These are phyloP conservation scores for Macrolepiota dolichaula DNA, from an alignment of 768 basidiomycete species.

Conservation along the genomic window DNA sequence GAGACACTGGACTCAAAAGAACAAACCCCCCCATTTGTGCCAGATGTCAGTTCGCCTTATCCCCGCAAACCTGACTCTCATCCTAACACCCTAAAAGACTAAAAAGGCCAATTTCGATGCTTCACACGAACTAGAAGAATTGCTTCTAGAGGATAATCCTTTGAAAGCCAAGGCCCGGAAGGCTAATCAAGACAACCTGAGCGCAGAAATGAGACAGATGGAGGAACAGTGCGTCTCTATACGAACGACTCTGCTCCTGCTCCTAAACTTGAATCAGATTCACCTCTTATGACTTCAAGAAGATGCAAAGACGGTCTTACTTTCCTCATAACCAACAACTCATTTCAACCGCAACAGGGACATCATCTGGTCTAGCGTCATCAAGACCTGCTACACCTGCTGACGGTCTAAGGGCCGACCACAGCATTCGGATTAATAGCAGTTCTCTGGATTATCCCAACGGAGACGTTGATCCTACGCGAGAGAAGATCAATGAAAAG, in stretches of 20 bases:
- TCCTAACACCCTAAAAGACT: slow-evolving; percentile 46
- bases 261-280: slow-evolving; percentile 50
- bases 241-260: slow-evolving; percentile 4
- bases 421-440: slow-evolving; percentile 28
- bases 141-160: slow-evolving; percentile 94
- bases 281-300: slow-evolving; percentile 88
- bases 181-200: slow-evolving; percentile 83
- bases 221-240: slow-evolving; percentile 83
- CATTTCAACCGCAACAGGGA: slow-evolving; percentile 69
- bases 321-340: slow-evolving; percentile 82
- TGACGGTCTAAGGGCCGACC: slow-evolving; percentile 44
- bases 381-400: slow-evolving; percentile 76
- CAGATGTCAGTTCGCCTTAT: slow-evolving; percentile 58
- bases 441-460: slow-evolving; percentile 34
- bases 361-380: slow-evolving; percentile 64
- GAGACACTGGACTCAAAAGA: slow-evolving; percentile 75
- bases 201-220: slow-evolving; percentile 94
- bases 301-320: slow-evolving; percentile 88
- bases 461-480: slow-evolving; percentile 16
- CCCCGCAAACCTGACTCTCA: slow-evolving; percentile 9
- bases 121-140: slow-evolving; percentile 95
- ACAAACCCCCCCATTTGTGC: slow-evolving; percentile 78
- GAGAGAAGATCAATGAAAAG: slow-evolving; percentile 47
- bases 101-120: slow-evolving; percentile 99
- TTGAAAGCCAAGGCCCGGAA: slow-evolving; percentile 93